A percentile compares a stretch with the other conserved stretches of the same genome.
Evolutionary conservation across 345 rosid genomes (phyloP).

Genomic region (Sisymbrium altissimum): DNA sequence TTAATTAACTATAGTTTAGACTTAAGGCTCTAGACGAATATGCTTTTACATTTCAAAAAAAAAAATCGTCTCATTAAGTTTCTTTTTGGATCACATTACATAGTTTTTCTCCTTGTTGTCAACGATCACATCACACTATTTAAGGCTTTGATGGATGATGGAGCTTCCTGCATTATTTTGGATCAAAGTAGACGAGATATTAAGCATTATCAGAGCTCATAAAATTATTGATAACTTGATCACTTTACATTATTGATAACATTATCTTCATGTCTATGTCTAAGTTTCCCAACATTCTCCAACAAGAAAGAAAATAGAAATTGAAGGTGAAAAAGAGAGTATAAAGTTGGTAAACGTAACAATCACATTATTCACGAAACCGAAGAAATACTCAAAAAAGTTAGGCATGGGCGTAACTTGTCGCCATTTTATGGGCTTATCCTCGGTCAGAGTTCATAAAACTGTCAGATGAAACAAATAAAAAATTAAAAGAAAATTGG

Average conservation of each 20-base stretch:
- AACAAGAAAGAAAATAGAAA: not conserved
- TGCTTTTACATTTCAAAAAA: not conserved
- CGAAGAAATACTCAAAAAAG: not conserved
- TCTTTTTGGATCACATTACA: not conserved
- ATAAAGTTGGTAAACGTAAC: slow-evolving; percentile 21
- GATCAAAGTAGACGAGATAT: not conserved
- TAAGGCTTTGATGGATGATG: not conserved
- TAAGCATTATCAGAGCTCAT: not conserved
- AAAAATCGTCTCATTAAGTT: not conserved
- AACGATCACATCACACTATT: not conserved
- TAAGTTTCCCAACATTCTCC: not conserved
- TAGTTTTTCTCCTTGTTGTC: not conserved
- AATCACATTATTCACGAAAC: slow-evolving; percentile 22
- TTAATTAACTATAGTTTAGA: slow-evolving; percentile 7
- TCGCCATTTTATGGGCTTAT: slow-evolving; percentile 2
- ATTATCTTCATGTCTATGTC: not conserved
- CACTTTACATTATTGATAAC: not conserved
- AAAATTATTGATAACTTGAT: not conserved
- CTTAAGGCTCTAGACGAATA: not conserved
- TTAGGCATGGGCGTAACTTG: slow-evolving; percentile 13
- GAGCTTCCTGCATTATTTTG: not conserved
- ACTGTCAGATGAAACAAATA: slow-evolving; percentile 6
- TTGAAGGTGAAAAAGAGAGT: not conserved
- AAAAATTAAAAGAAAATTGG: not conserved
- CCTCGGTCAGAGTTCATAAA: not conserved